Evolutionary conservation across 257 asterid species (phyloP), one percentile per base, ranked within the genome.

Genomic region (Scutellaria minor): DNA sequence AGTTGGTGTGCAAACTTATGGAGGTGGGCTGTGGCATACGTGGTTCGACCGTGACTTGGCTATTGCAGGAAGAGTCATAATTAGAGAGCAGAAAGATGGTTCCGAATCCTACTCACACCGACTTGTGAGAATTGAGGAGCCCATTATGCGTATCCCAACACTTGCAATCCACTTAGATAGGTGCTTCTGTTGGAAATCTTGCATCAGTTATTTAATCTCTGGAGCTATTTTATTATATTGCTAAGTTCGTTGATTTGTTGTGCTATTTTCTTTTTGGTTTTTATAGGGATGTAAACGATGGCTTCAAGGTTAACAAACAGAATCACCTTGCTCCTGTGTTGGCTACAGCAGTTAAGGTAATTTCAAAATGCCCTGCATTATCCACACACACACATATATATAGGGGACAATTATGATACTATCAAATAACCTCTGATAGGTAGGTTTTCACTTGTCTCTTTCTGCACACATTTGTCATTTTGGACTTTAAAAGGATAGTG

Each of bases 1-100:
- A 88, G 98, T 91, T 76, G 99, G 98, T 27, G 97, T 92, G 65
- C 98, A 95, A 78, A 75, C 92, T 56, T 95, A 95, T 83, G 98
- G 99, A 57, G 87, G 98, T 83, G 99, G 99, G 24, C 76, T 95
- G 78, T 95, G 99, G 99, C 97, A 95, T 60, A 95, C 99, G 31
- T 95, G 98, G 99, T 95, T 95, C 75, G 99, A 95, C 71, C 97
- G 97, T 37, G 99, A 95, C 80, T 82, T 95, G 79, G 76, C 92
- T 35, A 71, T 95, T 83, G 98, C 98, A 3, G 98, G 99, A 58
- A 89, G 99, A 83, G 85, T 92, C 62, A 86, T 95, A 45, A 66
- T 90, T 47, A 83, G 81, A 80, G 83, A 80, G 70, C 70, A 62
- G 81, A 90, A 90, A 76, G 89, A 88, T 79, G 90, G 92, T 18